Evolutionary conservation across 768 basidiomycete species (phyloP).

Genomic region (Leccinum aurantiacum): DNA sequence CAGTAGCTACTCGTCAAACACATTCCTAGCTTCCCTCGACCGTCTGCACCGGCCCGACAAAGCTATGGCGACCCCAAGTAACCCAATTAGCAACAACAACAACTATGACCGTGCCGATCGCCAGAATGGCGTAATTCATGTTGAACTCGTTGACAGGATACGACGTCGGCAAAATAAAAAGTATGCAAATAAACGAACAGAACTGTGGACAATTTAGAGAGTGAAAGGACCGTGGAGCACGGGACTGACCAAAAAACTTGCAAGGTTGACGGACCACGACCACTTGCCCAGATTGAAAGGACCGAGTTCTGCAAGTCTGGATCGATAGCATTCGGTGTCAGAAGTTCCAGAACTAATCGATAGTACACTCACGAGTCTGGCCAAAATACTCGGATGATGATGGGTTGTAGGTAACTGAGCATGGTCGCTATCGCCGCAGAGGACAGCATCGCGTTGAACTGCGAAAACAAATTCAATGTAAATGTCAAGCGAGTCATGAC

Average conservation of each 20-base stretch:
- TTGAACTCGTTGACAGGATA: slow-evolving; percentile 47
- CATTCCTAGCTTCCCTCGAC: background rate
- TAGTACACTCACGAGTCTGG: slow-evolving; percentile 41
- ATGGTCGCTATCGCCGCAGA: slow-evolving; percentile 59
- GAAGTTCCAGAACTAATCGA: background rate
- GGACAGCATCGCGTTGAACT: slow-evolving; percentile 58
- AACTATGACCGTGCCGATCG: slow-evolving; percentile 46
- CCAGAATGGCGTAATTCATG: slow-evolving; percentile 61
- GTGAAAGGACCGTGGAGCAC: background rate
- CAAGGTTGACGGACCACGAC: slow-evolving; percentile 52
- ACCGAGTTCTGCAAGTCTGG: slow-evolving; percentile 47
- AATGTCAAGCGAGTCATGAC: background rate
- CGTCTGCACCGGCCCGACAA: slow-evolving; percentile 47
- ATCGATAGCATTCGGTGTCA: background rate
- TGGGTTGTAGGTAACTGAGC: slow-evolving; percentile 57
- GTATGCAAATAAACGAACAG: slow-evolving; percentile 49
- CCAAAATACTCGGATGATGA: slow-evolving; percentile 59
- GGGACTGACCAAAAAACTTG: slow-evolving; percentile 43
- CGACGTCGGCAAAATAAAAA: slow-evolving; percentile 57
- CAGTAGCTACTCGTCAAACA: background rate
- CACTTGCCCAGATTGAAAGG: slow-evolving; percentile 53
- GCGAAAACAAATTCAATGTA: background rate
- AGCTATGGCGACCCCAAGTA: slow-evolving; percentile 46
- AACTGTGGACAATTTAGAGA: slow-evolving; percentile 37
- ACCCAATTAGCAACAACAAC: slow-evolving; percentile 48